Base-by-base conservation (phyloP, 371 early-diverging fungal species). In the Mycotypha africana region DNA sequence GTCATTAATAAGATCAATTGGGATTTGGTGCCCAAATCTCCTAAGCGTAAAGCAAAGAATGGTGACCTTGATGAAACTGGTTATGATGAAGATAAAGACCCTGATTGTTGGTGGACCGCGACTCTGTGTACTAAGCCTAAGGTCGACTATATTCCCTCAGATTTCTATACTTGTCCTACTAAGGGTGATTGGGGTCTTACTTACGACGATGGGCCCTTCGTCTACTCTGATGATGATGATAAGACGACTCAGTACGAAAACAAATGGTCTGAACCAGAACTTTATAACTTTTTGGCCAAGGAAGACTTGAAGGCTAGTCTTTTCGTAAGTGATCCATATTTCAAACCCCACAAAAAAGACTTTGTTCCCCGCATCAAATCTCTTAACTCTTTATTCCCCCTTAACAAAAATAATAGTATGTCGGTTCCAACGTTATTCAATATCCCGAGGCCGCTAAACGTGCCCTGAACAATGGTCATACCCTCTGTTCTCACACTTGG, bases 401-500 rank as follows among this genome's bases (percentile, higher is more conserved):
- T 40, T 23, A 36, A 15, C 8, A 7, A 2, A 12, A 8, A 30
- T 25, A 14, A 28, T 46, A 52, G 52, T 55, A 65, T 15, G 45
- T 62, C 25, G 62, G 62, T 15, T 45, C 53, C 15, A 56, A 62
- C 26, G 58, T 62, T 1, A 10, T 50, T 1, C 41, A 37, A 11
- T 62, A 46, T 30, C 62, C 62, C 14, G 46, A 38, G 21, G 62
- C 57, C 16, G 62, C 62, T n/a, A 38, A 45, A 11, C 49, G 58
- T 34, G 63, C 63, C 21, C 42, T 53, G 24, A 22, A 23, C 21
- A 51, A 56, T 45, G 56, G 63, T 0, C 65, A 67, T 33, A 34
- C 26, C 3, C 45, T 73, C 15, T 58, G 61, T 35, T 37, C 45
- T 30, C 74, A 79, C 49, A 76, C 77, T 3, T 79, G 79, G 79